A percentile compares a stretch with the other conserved stretches of the same genome.
Evolutionary conservation across 768 basidiomycete species (phyloP).

Genomic region (Pleurotus eryngii): DNA sequence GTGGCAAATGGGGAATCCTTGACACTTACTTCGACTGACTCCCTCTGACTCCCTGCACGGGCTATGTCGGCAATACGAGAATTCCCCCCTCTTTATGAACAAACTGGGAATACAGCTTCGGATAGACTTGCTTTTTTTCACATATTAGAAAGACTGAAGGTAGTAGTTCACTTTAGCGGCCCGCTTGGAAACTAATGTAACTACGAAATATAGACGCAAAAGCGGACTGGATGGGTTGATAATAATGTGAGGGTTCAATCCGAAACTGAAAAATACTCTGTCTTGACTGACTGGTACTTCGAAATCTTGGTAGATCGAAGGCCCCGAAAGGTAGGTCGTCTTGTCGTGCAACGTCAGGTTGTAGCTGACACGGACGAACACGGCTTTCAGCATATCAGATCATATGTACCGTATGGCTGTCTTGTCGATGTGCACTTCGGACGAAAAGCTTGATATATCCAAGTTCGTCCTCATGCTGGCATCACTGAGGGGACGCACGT

Average conservation of each 20-base stretch:
- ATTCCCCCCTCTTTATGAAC: constrained; percentile 58
- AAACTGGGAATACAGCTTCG: constrained; percentile 46
- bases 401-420: constrained; percentile 98
- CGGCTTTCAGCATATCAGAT: constrained; percentile 71
- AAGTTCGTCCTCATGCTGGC: constrained; percentile 44
- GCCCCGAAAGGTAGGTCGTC: constrained; percentile 67
- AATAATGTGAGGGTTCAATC: constrained; percentile 52
- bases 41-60: constrained; percentile 10
- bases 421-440: constrained; percentile 85
- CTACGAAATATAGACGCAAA: constrained; percentile 66
- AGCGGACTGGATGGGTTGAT: constrained; percentile 93
- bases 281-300: not conserved
- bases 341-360: too few relatives aligned
- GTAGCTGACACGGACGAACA: not conserved
- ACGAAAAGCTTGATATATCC: constrained; percentile 64
- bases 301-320: constrained; percentile 56
- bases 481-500: too few relatives aligned
- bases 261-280: not conserved
- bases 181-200: not conserved
- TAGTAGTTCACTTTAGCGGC: constrained; percentile 22
- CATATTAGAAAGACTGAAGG: constrained; percentile 85
- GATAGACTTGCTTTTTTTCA: constrained; percentile 92
- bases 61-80: constrained; percentile 28
- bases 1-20: too few relatives aligned
- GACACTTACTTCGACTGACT: constrained; percentile 7